Evolutionary conservation across 1,284 basidiomycete species (phyloP), one percentile per base, ranked within the genome.

Genomic region (Limonomyces culmigenus): DNA sequence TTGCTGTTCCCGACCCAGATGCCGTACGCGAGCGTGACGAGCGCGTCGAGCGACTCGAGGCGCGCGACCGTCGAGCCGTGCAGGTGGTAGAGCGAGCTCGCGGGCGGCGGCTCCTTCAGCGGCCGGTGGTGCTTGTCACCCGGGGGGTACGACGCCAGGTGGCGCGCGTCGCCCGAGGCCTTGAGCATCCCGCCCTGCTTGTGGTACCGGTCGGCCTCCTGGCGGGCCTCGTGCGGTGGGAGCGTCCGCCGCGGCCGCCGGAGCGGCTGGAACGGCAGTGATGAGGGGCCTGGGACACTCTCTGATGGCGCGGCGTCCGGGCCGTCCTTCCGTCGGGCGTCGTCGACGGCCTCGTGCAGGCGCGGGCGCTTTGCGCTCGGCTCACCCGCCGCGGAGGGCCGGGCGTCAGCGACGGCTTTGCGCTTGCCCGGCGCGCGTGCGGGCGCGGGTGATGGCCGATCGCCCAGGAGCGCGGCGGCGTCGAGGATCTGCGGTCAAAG

Each of bases 151-250:
- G 74, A 76, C 16, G 79, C 77, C 65, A 67, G 70, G 43, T 75
- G 71, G 29, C 79, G 74, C 23, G 70, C 65, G 47, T 78, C 74
- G 15, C 75, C 77, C 2, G 78, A 83, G 47, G 75, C 78, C 53
- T 81, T 80, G 52, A 83, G 72, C 44, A 62, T 56, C 38, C 76
- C 70, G 15, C 72, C 78, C 13, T 64, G 61, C 6, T 51, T 50
- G 46, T 76, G 67, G 49, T 76, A 80, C 47, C 62, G 69, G 32
- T 79, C 53, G 30, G 56, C 55, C 37, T 72, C 68, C 43, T 60
- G 40, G 29, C 33, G 35, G 19, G 65, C 59, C 27, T 57, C 54
- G n/a, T 46, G 42, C 23, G 55, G 47, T 19, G 56, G 51, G 41
- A 57, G 61, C 38, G 71, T 70, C 30, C 70, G 66, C 48, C 70